Conservation (phyloP, 1,284 basidiomycete genomes). For the Austroboletus novae-zelandiae region DNA sequence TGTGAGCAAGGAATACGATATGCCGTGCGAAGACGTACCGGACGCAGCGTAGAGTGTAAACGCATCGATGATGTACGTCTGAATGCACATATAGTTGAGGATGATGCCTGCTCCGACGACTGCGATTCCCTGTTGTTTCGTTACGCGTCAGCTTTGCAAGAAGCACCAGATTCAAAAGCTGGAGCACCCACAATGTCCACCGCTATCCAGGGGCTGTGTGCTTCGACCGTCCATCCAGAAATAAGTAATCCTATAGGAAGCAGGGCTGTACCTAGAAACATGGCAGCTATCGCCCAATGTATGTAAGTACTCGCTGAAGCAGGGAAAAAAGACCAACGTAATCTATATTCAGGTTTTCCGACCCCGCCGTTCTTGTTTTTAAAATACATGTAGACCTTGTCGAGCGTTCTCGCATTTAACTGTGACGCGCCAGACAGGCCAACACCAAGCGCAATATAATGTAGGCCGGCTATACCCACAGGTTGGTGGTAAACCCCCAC, state of each 20-base stretch:
- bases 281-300: slow-evolving; percentile 42
- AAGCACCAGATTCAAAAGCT: not conserved
- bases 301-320: slow-evolving; percentile 1
- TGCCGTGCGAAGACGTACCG: slow-evolving; percentile 29
- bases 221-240: slow-evolving; percentile 63
- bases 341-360: slow-evolving; percentile 48
- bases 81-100: slow-evolving; percentile 46
- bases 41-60: slow-evolving; percentile 56
- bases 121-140: slow-evolving; percentile 48
- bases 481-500: slow-evolving; percentile 46
- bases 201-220: slow-evolving; percentile 60
- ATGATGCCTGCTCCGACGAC: slow-evolving; percentile 44
- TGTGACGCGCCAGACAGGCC: slow-evolving; percentile 46
- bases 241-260: slow-evolving; percentile 62
- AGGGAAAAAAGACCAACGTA: slow-evolving; percentile 23
- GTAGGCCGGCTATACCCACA: slow-evolving; percentile 55
- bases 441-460: slow-evolving; percentile 54
- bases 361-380: slow-evolving; percentile 41
- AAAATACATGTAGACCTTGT: slow-evolving; percentile 45
- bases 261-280: slow-evolving; percentile 55
- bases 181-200: slow-evolving; percentile 56
- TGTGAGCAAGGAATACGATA: not conserved
- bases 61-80: slow-evolving; percentile 53
- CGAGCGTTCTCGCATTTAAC: slow-evolving; percentile 46
- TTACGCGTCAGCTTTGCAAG: not conserved